Evolutionary conservation across 1,284 basidiomycete species (phyloP).

Genomic region (Mycena citricolor): DNA sequence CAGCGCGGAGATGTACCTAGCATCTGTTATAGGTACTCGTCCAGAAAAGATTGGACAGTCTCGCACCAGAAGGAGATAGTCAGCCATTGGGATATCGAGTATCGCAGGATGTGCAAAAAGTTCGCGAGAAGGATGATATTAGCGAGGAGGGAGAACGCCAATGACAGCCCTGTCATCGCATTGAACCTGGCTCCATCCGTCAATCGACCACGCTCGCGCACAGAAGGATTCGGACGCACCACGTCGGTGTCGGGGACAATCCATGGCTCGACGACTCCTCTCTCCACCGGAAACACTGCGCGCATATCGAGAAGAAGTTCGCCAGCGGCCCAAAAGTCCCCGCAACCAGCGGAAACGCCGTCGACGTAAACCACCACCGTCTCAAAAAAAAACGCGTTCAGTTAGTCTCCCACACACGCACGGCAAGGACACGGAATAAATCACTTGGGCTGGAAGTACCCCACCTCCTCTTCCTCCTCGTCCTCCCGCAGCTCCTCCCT

Average conservation of each 20-base stretch:
- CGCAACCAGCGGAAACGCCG: constrained; percentile 38
- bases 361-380: constrained; percentile 41
- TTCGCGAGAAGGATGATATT: constrained; percentile 38
- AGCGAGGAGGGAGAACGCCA: constrained; percentile 33
- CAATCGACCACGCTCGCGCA: neutral
- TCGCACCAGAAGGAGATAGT: constrained; percentile 38
- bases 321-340: constrained; percentile 41
- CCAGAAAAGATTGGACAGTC: neutral
- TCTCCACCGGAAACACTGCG: constrained; percentile 30
- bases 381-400: constrained; percentile 22
- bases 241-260: constrained; percentile 26
- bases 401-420: too few species aligned
- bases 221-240: constrained; percentile 28
- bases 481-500: constrained; percentile 21
- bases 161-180: constrained; percentile 24
- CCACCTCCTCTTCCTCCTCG: constrained; percentile 24
- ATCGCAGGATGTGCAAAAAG: constrained; percentile 36
- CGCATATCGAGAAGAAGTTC: constrained; percentile 38
- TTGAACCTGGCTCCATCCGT: constrained; percentile 8
- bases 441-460: constrained; percentile 22
- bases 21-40: neutral
- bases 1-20: constrained; percentile 35
- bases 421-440: neutral
- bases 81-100: constrained; percentile 35
- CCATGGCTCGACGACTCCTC: too few species aligned